Evolutionary conservation across 345 rosid genomes (phyloP).

Genomic region (Garcia nutans): DNA sequence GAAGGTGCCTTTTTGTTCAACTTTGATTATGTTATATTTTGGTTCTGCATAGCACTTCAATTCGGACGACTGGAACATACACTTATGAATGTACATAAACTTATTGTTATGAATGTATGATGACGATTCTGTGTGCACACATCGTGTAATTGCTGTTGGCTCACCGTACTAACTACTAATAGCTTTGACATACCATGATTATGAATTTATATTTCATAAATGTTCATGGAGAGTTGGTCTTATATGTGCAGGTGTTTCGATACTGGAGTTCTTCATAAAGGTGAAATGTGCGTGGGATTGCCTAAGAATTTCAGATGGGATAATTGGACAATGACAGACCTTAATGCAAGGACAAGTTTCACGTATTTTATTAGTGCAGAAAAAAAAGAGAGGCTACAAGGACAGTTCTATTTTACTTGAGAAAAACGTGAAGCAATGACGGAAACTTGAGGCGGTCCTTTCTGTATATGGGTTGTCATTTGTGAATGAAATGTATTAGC

Average conservation of each 20-base stretch:
- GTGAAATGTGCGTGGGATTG: not conserved
- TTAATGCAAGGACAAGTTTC: not conserved
- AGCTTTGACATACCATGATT: not conserved
- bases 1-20: constrained; percentile 9
- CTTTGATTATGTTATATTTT: not conserved
- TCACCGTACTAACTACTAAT: too few species aligned
- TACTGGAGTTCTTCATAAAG: not conserved
- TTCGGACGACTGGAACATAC: not conserved
- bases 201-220: not conserved
- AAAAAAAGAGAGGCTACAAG: not conserved
- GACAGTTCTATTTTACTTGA: not conserved
- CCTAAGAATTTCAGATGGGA: not conserved
- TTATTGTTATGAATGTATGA: not conserved
- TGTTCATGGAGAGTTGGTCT: not conserved
- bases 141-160: too few species aligned
- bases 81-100: too few species aligned
- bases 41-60: not conserved
- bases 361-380: not conserved
- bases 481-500: not conserved
- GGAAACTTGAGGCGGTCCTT: not conserved
- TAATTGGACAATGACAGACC: not conserved
- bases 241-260: not conserved
- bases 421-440: not conserved
- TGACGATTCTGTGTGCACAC: not conserved
- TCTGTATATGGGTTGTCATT: not conserved